Percentiles rank a stretch among this genome's conserved stretches.
These are phyloP conservation scores for Penicillium expansum DNA, from an alignment of 2,329 filamentous ascomycete genomes.

Conservation along the genomic window DNA sequence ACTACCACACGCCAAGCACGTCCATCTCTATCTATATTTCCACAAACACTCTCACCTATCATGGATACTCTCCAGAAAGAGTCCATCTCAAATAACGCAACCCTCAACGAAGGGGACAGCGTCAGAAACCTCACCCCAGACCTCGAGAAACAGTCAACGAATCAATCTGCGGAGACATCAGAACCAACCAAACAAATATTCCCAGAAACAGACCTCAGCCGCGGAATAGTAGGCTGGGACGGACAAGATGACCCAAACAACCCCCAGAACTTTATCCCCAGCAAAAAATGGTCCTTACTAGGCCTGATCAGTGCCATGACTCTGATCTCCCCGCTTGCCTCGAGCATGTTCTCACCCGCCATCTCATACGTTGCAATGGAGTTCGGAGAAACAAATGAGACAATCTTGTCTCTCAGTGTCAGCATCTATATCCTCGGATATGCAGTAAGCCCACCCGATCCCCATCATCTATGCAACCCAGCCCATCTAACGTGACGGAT, in stretches of 20 bases:
- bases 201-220: constrained; percentile 53
- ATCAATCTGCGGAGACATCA: background rate
- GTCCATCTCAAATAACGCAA: background rate
- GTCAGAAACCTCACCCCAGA: background rate
- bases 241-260: constrained; percentile 56
- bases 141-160: constrained; percentile 2
- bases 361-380: constrained; percentile 24
- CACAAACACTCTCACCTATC: background rate
- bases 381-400: constrained; percentile 23
- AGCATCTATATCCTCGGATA: constrained; percentile 34
- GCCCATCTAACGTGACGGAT: background rate
- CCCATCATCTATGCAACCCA: background rate
- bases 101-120: background rate
- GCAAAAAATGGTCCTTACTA: constrained; percentile 29
- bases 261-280: constrained; percentile 53
- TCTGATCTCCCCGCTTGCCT: constrained; percentile 33
- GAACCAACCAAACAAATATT: constrained; percentile 6
- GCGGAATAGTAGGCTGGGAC: constrained; percentile 61
- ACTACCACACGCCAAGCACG: background rate
- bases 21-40: background rate
- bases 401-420: constrained; percentile 30
- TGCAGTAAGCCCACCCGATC: constrained; percentile 15
- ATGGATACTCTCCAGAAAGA: constrained; percentile 2
- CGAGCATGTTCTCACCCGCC: constrained; percentile 34
- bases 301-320: constrained; percentile 31